Percentiles rank a stretch among this genome's conserved stretches.
Conservation (phyloP, 2,329 filamentous ascomycete species). For the Pleomassaria siparia region DNA sequence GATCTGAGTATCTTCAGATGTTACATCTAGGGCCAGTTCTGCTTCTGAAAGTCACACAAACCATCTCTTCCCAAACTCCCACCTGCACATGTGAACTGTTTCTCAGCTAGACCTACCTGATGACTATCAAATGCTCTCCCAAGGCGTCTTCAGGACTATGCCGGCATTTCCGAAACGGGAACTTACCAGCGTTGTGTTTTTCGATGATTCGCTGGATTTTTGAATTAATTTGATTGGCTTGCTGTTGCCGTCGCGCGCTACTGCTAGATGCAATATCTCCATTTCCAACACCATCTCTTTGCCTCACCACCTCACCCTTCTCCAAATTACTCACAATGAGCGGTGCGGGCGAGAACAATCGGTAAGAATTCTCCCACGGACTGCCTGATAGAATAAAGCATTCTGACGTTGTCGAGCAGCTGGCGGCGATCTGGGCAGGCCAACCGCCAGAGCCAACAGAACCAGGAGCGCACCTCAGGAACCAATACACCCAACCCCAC, state of each 20-base stretch:
- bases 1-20: no score
- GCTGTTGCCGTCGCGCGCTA: neutral
- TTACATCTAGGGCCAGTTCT: no score
- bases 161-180: neutral
- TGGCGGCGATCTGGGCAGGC: slow-evolving; percentile 38
- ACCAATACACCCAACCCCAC: slow-evolving; percentile 38
- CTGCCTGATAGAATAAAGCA: neutral
- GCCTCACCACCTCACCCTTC: slow-evolving; percentile 27
- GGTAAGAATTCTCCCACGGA: slow-evolving; percentile 25
- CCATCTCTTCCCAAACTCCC: neutral
- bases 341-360: slow-evolving; percentile 38
- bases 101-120: neutral
- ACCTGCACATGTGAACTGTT: neutral
- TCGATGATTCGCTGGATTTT: slow-evolving; percentile 5
- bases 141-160: neutral
- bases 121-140: neutral
- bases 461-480: slow-evolving; percentile 30
- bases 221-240: neutral
- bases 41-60: no score
- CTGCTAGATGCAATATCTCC: neutral
- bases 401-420: slow-evolving; percentile 26
- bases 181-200: neutral
- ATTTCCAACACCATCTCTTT: no score
- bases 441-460: slow-evolving; percentile 30
- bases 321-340: slow-evolving; percentile 36